Base-by-base conservation (phyloP, 2,329 filamentous ascomycete genomes). In the Alternaria arbusti region DNA sequence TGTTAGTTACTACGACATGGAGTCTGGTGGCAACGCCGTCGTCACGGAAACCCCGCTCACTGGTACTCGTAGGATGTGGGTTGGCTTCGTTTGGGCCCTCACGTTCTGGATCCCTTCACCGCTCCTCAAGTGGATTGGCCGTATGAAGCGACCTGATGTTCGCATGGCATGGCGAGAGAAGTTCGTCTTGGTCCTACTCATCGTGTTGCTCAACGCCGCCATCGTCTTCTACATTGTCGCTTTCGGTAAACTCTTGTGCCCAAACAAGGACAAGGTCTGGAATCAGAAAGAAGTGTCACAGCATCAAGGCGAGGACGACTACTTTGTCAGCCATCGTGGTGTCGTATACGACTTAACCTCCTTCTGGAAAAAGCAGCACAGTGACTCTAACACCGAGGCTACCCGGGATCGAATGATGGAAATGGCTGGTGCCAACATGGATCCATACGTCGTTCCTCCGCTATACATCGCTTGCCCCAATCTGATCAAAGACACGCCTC, bases 111-210 rank as follows among this genome's bases (percentile, higher is more conserved):
- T 97, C 69, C 96, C 96, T 0, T 98, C 95, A 0, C 91, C 93
- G 51, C 69, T 92, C 3, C 88, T 99, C 15, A 87, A 87, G n/a
- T 90, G 86, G 63, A 75, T 98, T 61, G 96, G 96, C 30, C 92
- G 95, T 22, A 99, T 99, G 96, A 96, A 97, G 82, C 90, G 96
- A 59, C 96, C 94, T 2, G 96, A 99, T 81, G 93, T 99, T 9
- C 92, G 96, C 25, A 92, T 97, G 88, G 96, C 96, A 0, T 99
- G 96, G 96, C 88, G 96, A 80, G 96, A 99, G 76, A 99, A 99
- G 81, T 55, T 99, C 11, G 91, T 96, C 0, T 84, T 99, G 11
- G 89, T 94, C 50, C 84, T 92, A 62, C 73, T 97, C 56, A 98
- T 99, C 70, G 78, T 92, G 28, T 73, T 99, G 12, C 81, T 97